Evolutionary conservation across 306 rosid genomes (phyloP).

Genomic region (Corylus americana): DNA sequence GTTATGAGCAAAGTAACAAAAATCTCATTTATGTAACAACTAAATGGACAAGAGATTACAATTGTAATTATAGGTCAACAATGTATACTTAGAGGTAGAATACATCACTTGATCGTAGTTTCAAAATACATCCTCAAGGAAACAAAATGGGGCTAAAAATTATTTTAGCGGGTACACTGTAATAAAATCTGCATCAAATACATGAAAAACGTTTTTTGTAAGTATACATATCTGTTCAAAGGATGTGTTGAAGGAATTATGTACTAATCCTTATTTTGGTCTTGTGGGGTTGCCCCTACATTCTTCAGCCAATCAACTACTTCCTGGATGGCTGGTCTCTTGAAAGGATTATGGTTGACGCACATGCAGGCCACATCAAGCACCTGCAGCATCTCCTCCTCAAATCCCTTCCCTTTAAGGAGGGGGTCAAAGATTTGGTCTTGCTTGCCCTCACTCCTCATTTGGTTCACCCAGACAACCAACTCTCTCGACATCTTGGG

Average conservation of each 20-base stretch:
- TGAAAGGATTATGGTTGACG: slow-evolving; percentile 71
- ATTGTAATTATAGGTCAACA: background rate
- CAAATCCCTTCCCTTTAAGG: slow-evolving; percentile 70
- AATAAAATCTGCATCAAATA: slow-evolving; percentile 44
- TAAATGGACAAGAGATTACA: background rate
- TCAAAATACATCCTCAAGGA: slow-evolving; percentile 35
- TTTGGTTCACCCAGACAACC: slow-evolving; percentile 84
- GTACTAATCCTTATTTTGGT: slow-evolving; percentile 55
- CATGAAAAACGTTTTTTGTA: slow-evolving; percentile 48
- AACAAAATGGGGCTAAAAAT: slow-evolving; percentile 27
- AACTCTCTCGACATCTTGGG: slow-evolving; percentile 75
- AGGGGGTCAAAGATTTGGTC: slow-evolving; percentile 69
- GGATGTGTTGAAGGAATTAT: slow-evolving; percentile 29
- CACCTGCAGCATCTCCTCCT: slow-evolving; percentile 75
- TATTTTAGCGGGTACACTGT: slow-evolving; percentile 46
- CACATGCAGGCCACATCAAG: slow-evolving; percentile 92
- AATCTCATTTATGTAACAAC: background rate
- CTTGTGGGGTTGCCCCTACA: slow-evolving; percentile 50
- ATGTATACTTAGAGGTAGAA: background rate
- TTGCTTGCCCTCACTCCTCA: slow-evolving; percentile 75
- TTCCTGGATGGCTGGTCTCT: slow-evolving; percentile 83
- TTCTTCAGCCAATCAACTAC: slow-evolving; percentile 81
- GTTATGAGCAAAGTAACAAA: background rate
- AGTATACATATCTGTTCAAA: slow-evolving; percentile 51
- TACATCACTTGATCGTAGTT: slow-evolving; percentile 25